Conservation (phyloP, 106 monocot genomes). For the Apostasia shenzhenica region DNA sequence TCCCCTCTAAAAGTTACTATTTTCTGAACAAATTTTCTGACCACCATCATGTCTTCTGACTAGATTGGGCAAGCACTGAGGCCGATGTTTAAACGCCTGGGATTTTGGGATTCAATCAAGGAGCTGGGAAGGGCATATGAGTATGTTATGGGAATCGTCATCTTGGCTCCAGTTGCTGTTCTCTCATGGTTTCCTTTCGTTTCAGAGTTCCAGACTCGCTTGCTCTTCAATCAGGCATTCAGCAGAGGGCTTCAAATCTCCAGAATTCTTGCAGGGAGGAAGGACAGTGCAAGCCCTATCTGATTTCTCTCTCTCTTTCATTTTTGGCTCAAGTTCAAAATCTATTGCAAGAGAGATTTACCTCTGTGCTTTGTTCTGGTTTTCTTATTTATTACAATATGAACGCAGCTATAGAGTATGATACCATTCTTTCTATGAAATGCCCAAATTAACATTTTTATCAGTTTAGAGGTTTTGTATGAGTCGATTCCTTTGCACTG, state of each 20-base stretch:
- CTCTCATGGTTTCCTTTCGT: conserved; percentile 95
- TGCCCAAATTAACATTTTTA: too few relatives aligned
- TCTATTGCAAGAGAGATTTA: too few relatives aligned
- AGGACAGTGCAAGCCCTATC: conserved; percentile 16
- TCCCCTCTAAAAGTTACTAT: not conserved
- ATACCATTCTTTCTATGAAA: too few relatives aligned
- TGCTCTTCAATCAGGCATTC: conserved; percentile 97
- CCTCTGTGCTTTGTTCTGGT: too few relatives aligned
- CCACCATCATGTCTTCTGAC: not conserved
- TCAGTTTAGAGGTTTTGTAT: too few relatives aligned
- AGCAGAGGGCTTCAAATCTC: conserved; percentile 93
- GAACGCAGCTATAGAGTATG: too few relatives aligned
- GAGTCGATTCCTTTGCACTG: too few relatives aligned
- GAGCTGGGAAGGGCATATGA: conserved; percentile 86
- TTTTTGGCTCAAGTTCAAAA: too few relatives aligned
- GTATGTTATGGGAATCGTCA: conserved; percentile 72
- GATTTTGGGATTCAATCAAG: conserved; percentile 87
- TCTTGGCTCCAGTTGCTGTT: conserved; percentile 68
- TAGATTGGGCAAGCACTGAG: conserved; percentile 73
- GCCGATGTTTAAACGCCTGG: conserved; percentile 28
- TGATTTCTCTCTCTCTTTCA: not conserved
- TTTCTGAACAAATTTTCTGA: not conserved
- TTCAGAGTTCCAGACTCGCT: conserved; percentile 84
- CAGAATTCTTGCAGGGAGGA: conserved; percentile 75
- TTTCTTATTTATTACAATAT: too few relatives aligned